Evolutionary conservation across 495 filamentous ascomycete species (phyloP).

Genomic region (Neurospora pannonica): DNA sequence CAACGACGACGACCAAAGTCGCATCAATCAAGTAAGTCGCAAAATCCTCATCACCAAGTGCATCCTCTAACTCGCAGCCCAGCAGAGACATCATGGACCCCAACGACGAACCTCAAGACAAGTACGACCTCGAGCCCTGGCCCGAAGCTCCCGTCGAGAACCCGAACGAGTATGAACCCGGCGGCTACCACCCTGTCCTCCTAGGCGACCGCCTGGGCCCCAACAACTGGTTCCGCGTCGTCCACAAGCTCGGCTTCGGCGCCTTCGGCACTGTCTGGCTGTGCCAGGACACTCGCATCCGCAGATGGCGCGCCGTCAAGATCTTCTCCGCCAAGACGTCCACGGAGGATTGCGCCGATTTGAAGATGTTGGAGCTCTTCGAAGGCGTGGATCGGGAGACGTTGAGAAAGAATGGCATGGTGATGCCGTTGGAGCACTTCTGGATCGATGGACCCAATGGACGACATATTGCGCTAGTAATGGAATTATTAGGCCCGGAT

Average conservation of each 20-base stretch:
- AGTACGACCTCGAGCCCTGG: neutral
- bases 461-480: slow-evolving; percentile 24
- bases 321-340: slow-evolving; percentile 23
- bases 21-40: no score
- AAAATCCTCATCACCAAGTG: no score
- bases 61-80: no score
- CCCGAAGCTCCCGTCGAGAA: neutral
- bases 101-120: no score
- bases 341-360: slow-evolving; percentile 9
- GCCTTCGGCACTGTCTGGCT: slow-evolving; percentile 42
- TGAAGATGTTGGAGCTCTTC: slow-evolving; percentile 10
- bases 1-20: no score
- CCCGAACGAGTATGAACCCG: neutral
- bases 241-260: slow-evolving; percentile 41
- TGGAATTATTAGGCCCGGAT: slow-evolving; percentile 21
- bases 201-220: slow-evolving; percentile 24
- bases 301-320: slow-evolving; percentile 8
- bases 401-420: slow-evolving; percentile 5
- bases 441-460: slow-evolving; percentile 26
- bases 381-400: slow-evolving; percentile 5
- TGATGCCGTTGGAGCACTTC: slow-evolving; percentile 18
- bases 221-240: slow-evolving; percentile 26
- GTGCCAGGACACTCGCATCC: neutral
- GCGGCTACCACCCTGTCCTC: neutral
- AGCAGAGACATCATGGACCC: no score